phyloP scores from a whole-genome alignment of 2,329 filamentous ascomycete genomes.

The Penicillium sp. region DNA sequence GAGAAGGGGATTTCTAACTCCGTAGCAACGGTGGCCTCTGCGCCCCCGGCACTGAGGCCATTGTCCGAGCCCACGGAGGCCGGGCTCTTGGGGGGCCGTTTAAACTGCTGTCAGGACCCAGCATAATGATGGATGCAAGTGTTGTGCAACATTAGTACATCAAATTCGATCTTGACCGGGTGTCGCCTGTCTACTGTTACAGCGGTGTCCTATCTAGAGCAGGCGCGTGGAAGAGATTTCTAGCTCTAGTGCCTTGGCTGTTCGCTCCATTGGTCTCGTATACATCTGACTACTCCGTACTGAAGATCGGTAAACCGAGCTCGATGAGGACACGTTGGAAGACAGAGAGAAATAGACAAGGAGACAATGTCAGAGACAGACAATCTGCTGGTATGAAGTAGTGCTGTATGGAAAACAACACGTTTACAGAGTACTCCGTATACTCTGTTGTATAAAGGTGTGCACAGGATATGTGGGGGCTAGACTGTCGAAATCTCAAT shows the following conservation, averaged over 20 bases:
- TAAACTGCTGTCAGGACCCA: neutral
- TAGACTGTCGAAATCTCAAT: neutral
- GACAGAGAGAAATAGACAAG: neutral
- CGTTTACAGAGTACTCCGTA: neutral
- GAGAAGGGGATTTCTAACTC: neutral
- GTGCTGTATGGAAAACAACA: neutral
- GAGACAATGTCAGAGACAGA: neutral
- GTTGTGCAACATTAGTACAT: neutral
- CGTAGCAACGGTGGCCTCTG: slow-evolving; percentile 6
- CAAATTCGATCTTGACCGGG: neutral
- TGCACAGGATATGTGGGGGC: neutral
- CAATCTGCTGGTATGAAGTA: neutral
- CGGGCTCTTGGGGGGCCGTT: neutral
- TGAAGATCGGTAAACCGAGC: neutral
- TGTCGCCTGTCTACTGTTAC: neutral
- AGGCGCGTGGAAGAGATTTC: neutral
- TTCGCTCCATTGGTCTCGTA: neutral
- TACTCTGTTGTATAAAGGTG: neutral
- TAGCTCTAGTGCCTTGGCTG: neutral
- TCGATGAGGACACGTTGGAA: neutral
- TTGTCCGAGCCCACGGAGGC: neutral
- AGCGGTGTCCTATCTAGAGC: neutral
- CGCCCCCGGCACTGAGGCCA: neutral
- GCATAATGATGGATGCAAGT: neutral
- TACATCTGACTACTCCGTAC: neutral